These are phyloP conservation scores for Ophiostoma australiae DNA, from an alignment of 2,329 filamentous ascomycete genomes.

Conservation along the genomic window DNA sequence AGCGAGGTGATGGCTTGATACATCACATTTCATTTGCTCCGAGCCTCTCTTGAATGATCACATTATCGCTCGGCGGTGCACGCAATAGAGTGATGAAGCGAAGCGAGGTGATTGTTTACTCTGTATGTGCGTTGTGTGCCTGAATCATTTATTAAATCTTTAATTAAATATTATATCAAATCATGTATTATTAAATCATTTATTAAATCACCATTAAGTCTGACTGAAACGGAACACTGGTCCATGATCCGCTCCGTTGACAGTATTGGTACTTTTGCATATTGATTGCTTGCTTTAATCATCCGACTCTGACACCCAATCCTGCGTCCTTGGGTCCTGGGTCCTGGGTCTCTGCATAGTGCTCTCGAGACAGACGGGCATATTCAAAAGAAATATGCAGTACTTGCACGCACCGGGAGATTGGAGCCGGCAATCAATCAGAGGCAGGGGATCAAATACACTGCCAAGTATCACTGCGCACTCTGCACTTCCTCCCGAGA, in stretches of 20 bases:
- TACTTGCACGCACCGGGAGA: constrained; percentile 5
- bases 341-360: neutral
- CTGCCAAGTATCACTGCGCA: too few relatives aligned
- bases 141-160: too few relatives aligned
- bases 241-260: too few relatives aligned
- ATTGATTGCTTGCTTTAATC: neutral
- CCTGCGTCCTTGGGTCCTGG: neutral
- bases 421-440: neutral
- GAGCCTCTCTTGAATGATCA: neutral
- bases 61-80: neutral
- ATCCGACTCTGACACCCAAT: neutral
- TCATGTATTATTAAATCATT: too few relatives aligned
- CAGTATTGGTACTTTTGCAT: constrained; percentile 4
- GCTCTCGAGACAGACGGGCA: neutral
- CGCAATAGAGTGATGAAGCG: neutral
- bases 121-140: too few relatives aligned
- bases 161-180: too few relatives aligned
- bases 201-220: too few relatives aligned
- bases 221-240: too few relatives aligned
- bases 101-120: neutral
- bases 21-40: neutral
- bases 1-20: neutral
- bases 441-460: too few relatives aligned
- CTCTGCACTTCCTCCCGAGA: neutral
- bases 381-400: neutral